A percentile compares a stretch with the other conserved stretches of the same genome.
Evolutionary conservation across 768 basidiomycete species (phyloP).

Genomic region (Hydnum rufescens): DNA sequence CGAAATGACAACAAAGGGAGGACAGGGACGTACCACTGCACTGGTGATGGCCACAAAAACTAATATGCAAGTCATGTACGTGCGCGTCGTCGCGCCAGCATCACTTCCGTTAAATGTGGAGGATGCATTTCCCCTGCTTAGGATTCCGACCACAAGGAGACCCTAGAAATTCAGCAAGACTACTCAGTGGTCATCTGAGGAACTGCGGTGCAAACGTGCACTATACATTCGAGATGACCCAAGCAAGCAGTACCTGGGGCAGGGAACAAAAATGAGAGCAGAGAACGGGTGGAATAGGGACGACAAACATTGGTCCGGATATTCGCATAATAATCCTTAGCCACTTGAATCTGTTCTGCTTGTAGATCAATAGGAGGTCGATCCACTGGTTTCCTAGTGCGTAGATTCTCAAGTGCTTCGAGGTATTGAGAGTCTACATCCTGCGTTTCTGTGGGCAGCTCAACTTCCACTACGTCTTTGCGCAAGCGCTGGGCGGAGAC

Average conservation of each 20-base stretch:
- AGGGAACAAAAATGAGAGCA: no score
- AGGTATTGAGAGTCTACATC: conserved; percentile 73
- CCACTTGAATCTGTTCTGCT: conserved; percentile 50
- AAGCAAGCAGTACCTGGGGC: conserved; percentile 41
- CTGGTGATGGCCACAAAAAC: conserved; percentile 67
- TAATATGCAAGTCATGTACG: conserved; percentile 63
- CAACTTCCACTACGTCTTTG: conserved; percentile 45
- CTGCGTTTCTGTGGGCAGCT: conserved; percentile 40
- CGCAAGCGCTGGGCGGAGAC: conserved; percentile 44
- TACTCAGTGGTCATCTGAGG: no score
- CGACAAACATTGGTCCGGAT: conserved; percentile 57
- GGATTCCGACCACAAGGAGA: conserved; percentile 44
- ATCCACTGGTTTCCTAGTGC: conserved; percentile 29
- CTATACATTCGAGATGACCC: conserved; percentile 70
- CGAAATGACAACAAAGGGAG: conserved; percentile 19
- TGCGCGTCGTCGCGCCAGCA: conserved; percentile 34
- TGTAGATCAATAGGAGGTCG: conserved; percentile 19
- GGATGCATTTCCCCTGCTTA: conserved; percentile 38
- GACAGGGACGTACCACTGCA: conserved; percentile 10
- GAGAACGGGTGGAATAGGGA: no score
- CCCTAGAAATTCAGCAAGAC: no score
- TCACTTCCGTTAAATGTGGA: conserved; percentile 37
- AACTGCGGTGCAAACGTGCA: no score
- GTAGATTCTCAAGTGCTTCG: conserved; percentile 59
- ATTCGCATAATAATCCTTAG: conserved; percentile 74